phyloP scores from a whole-genome alignment of 306 rosid species.

The Spatholobus suberectus region DNA sequence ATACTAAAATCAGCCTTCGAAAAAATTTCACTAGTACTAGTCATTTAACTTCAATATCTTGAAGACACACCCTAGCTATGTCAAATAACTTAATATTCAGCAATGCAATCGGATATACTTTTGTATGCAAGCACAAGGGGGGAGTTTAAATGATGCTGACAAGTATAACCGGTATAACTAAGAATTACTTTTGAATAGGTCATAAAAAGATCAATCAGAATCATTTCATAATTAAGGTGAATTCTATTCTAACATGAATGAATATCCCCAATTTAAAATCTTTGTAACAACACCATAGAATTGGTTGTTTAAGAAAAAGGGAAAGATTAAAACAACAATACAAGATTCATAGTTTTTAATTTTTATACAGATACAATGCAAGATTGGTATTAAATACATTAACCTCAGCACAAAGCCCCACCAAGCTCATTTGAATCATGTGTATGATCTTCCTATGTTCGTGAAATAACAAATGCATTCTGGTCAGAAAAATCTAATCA shows the following conservation, averaged over 20 bases:
- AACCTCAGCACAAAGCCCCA: slow-evolving; percentile 17
- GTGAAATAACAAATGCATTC: slow-evolving; percentile 7
- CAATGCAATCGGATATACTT: background rate
- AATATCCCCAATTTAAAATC: slow-evolving; percentile 17
- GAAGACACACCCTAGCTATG: slow-evolving; percentile 3
- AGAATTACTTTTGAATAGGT: background rate
- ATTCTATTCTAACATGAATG: background rate
- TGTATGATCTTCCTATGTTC: background rate
- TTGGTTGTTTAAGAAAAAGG: background rate
- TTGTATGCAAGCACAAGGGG: background rate
- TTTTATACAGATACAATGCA: slow-evolving; percentile 4
- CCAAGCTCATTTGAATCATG: slow-evolving; percentile 7
- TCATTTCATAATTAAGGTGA: slow-evolving; percentile 11
- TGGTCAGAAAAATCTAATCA: background rate
- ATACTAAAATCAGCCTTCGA: background rate
- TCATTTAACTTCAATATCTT: slow-evolving; percentile 7
- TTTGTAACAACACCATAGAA: background rate
- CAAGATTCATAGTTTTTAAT: background rate
- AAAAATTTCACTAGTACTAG: background rate
- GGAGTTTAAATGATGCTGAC: slow-evolving; percentile 10
- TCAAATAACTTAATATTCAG: background rate
- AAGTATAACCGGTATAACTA: background rate
- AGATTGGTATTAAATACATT: slow-evolving; percentile 2
- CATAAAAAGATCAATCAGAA: background rate
- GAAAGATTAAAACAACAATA: slow-evolving; percentile 1